Evolutionary conservation across 495 filamentous ascomycete species (phyloP).

Genomic region (Neohortaea acidophila): DNA sequence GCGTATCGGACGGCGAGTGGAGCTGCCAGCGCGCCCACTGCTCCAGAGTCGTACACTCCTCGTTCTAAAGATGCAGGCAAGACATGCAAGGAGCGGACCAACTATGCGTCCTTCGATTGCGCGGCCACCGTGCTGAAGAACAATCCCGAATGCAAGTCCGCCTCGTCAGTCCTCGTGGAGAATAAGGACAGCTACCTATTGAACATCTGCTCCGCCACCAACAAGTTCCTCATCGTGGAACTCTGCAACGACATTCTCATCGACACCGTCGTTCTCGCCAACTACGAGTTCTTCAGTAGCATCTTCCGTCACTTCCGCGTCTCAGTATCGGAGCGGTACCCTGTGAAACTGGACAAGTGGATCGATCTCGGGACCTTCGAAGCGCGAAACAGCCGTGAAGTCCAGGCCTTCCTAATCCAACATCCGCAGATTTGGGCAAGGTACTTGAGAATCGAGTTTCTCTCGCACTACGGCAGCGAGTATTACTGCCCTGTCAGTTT

Average conservation of each 20-base stretch:
- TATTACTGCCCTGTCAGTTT: constrained; percentile 90
- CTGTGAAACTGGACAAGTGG: constrained; percentile 85
- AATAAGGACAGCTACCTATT: constrained; percentile 99
- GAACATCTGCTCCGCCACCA: constrained; percentile 68
- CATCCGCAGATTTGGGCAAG: constrained; percentile 92
- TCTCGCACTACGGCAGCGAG: constrained; percentile 89
- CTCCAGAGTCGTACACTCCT: constrained; percentile 28
- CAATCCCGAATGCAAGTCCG: constrained; percentile 64
- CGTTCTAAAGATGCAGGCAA: constrained; percentile 84
- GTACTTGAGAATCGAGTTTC: constrained; percentile 78
- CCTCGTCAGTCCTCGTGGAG: constrained; percentile 76
- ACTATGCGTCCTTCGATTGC: constrained; percentile 93
- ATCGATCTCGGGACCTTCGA: constrained; percentile 76
- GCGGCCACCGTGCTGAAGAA: constrained; percentile 88
- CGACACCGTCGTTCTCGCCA: constrained; percentile 88
- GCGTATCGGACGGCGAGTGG: constrained; percentile 1
- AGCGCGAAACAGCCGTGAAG: constrained; percentile 77
- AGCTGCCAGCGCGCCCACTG: not conserved
- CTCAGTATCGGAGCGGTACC: constrained; percentile 83
- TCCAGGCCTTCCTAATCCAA: constrained; percentile 84
- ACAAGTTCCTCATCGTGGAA: constrained; percentile 91
- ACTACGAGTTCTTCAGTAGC: constrained; percentile 97
- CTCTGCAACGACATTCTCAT: constrained; percentile 83
- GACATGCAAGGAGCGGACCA: constrained; percentile 89
- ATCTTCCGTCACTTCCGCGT: constrained; percentile 84